These are phyloP conservation scores for Rhizoclosmatium sp. DNA, from an alignment of 192 early-diverging fungal genomes.

Conservation along the genomic window DNA sequence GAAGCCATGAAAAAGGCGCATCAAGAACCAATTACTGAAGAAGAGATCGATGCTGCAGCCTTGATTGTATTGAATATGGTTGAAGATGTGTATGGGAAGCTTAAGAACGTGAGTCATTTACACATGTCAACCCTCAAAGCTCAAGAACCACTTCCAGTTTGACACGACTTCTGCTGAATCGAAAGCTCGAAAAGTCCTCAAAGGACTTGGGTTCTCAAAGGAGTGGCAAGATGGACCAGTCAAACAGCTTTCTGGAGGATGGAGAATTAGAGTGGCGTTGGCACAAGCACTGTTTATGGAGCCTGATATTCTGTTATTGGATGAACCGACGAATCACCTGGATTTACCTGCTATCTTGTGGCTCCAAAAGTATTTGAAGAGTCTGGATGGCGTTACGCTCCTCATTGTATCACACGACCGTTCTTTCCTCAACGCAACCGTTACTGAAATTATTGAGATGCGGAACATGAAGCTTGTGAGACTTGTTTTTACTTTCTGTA, in stretches of 20 bases:
- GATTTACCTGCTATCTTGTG: conserved; percentile 93
- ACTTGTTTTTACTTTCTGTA: not conserved
- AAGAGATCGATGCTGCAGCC: conserved; percentile 23
- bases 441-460: conserved; percentile 63
- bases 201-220: conserved; percentile 76
- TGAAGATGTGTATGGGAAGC: conserved; percentile 25
- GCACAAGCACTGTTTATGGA: conserved; percentile 85
- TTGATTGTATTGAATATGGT: not conserved
- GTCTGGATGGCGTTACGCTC: conserved; percentile 67
- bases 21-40: conserved; percentile 57
- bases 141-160: not conserved
- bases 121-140: not conserved
- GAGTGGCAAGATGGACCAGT: conserved; percentile 61
- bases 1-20: conserved; percentile 80
- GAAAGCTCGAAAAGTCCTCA: conserved; percentile 74
- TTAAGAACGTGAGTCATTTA: conserved; percentile 10
- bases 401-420: conserved; percentile 91
- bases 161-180: conserved; percentile 65
- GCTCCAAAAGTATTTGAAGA: conserved; percentile 80
- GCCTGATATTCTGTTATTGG: conserved; percentile 86
- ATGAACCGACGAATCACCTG: conserved; percentile 88
- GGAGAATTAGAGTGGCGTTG: conserved; percentile 87
- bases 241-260: conserved; percentile 79
- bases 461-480: conserved; percentile 11
- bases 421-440: conserved; percentile 81